phyloP scores from a whole-genome alignment of 352 stramenopile genomes.

The Phytopythium helicoides region DNA sequence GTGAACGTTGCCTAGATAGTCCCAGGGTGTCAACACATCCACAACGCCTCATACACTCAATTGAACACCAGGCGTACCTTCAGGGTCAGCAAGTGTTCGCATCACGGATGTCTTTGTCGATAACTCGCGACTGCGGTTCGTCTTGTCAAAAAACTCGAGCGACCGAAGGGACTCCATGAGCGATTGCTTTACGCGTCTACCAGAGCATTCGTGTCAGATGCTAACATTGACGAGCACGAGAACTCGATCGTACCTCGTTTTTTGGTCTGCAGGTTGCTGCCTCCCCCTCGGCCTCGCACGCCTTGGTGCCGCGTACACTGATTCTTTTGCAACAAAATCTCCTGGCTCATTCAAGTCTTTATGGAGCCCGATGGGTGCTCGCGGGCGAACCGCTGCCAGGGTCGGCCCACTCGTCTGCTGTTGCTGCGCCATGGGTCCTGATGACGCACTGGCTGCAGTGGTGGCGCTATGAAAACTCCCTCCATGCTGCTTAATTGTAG shows the following conservation, averaged over 20 bases:
- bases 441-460: background rate
- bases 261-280: constrained; percentile 21
- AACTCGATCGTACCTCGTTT: constrained; percentile 25
- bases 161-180: constrained; percentile 66
- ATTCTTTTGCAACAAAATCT: constrained; percentile 43
- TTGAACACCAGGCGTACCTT: constrained; percentile 39
- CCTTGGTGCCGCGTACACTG: constrained; percentile 36
- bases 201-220: background rate
- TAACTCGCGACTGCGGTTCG: constrained; percentile 64
- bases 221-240: background rate
- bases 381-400: constrained; percentile 41
- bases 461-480: background rate
- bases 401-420: constrained; percentile 12
- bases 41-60: too few relatives aligned
- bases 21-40: background rate
- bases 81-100: constrained; percentile 54
- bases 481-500: background rate
- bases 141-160: constrained; percentile 75
- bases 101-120: constrained; percentile 56
- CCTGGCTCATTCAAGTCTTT: constrained; percentile 39
- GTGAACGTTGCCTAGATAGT: constrained; percentile 52
- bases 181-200: constrained; percentile 63
- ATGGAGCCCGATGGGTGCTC: constrained; percentile 52
- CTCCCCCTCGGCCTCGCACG: constrained; percentile 36
- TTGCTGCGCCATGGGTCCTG: background rate